Evolutionary conservation across 768 basidiomycete genomes (phyloP), one percentile per base, ranked within the genome.

Genomic region (Mrakia hoshinonis): DNA sequence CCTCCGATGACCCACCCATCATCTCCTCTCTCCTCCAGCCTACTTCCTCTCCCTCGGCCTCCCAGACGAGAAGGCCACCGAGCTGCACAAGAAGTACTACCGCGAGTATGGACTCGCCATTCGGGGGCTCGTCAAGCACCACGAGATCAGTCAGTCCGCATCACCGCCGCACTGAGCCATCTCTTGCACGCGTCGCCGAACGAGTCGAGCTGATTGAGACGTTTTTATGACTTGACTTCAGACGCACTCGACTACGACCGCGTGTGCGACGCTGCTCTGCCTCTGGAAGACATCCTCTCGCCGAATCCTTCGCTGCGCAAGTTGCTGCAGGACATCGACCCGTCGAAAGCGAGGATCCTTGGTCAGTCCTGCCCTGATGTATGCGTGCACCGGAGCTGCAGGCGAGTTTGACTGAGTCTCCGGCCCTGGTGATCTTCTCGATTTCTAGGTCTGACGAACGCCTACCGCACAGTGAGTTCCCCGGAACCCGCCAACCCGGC

Each of bases 171-270:
- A 46, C 26, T 46, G 24, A 36, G 20, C 29, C 63, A 36, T 49
- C 64, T 31, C 22, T 10, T 24, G 15, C 11, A 34, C 62, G 38
- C 54, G 31, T 46, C 22, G 3, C 39, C 65, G 5, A 31, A 13
- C 20, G 3, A 24, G 22, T 36, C 38, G 43, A 70, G 63, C n/a
- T 60, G 65, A 10, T 20, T 43, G 34, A 60, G 24, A 43, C 52
- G 31, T 15, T 39, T 74, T 70, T 43, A 72, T 49, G 34, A 43
- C 24, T 31, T 22, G 61, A 49, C n/a, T 70, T 80, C 70, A 86
- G 91, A 93, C 78, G 88, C 89, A 13, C 78, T 92, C 63, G 90
- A 92, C 76, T 93, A 92, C 78, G 88, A 93, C 80, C 81, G 80
- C 66, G 86, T 88, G 79, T 93, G 91, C 78, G 91, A 93, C 75